Evolutionary conservation across 176 grass and related monocot species (phyloP).

Genomic region (Avena atlantica): DNA sequence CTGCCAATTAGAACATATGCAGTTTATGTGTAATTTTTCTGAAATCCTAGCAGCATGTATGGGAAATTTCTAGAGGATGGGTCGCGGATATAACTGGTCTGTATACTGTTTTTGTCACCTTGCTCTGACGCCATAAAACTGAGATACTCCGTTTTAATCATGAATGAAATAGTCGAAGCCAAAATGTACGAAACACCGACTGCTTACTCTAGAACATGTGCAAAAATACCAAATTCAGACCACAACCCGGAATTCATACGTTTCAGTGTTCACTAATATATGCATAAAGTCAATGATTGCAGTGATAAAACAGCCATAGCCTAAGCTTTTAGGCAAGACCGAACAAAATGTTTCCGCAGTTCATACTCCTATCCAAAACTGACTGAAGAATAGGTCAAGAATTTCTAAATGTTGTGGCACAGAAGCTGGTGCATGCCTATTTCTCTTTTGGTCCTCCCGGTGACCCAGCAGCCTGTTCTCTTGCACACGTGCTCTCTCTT

Average conservation of each 20-base stretch:
- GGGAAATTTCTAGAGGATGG: not conserved
- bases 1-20: not conserved
- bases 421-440: not conserved
- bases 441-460: not conserved
- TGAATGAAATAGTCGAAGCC: not conserved
- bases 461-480: not conserved
- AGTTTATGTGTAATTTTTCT: not conserved
- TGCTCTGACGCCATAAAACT: not conserved
- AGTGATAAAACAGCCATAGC: not conserved
- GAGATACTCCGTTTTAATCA: not conserved
- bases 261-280: not conserved
- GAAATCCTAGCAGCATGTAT: not conserved
- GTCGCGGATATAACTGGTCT: not conserved
- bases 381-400: not conserved
- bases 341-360: not conserved
- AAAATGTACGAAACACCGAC: not conserved
- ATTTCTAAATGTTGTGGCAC: not conserved
- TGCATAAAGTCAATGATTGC: not conserved
- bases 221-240: not conserved
- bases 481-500: not conserved
- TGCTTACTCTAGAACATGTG: not conserved
- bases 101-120: not conserved
- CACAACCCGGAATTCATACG: not conserved
- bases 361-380: not conserved
- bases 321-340: not conserved